Percentiles rank a stretch among this genome's conserved stretches.
phyloP scores from a whole-genome alignment of 495 filamentous ascomycete species.

The Penicillium steckii region DNA sequence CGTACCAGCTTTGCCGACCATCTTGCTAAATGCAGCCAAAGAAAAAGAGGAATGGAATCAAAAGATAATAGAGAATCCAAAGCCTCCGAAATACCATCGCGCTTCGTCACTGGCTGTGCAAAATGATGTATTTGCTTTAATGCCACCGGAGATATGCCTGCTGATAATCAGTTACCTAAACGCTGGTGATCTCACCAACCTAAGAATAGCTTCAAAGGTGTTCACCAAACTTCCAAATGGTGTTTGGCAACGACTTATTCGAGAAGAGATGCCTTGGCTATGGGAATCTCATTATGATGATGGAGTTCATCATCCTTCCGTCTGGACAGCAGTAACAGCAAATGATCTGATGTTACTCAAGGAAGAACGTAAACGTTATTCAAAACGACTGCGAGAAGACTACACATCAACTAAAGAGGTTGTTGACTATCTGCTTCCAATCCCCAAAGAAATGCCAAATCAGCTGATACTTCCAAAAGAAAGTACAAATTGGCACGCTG shows the following conservation, averaged over 20 bases:
- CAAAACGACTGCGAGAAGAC: neutral
- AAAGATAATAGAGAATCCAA: neutral
- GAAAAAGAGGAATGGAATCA: neutral
- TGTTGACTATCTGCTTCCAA: neutral
- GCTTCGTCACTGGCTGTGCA: neutral
- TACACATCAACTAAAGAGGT: neutral
- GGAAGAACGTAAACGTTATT: neutral
- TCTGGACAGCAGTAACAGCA: constrained; percentile 14
- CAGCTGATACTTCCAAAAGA: constrained; percentile 8
- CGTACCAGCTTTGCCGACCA: constrained; percentile 11
- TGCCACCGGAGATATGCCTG: constrained; percentile 25
- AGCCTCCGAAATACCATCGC: neutral
- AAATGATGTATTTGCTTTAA: constrained; percentile 13
- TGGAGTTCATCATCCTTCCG: neutral
- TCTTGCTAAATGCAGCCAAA: constrained; percentile 9
- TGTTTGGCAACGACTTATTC: constrained; percentile 25
- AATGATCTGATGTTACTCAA: neutral
- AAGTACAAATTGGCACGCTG: constrained; percentile 23
- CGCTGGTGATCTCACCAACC: constrained; percentile 19
- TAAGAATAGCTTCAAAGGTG: constrained; percentile 16
- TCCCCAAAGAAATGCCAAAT: neutral
- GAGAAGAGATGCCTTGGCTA: constrained; percentile 33
- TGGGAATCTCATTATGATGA: constrained; percentile 26
- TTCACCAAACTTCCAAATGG: constrained; percentile 24
- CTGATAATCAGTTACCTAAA: constrained; percentile 14